Base-by-base conservation (phyloP, 441 rosid species). In the Pelargonium myrrhifolium region DNA sequence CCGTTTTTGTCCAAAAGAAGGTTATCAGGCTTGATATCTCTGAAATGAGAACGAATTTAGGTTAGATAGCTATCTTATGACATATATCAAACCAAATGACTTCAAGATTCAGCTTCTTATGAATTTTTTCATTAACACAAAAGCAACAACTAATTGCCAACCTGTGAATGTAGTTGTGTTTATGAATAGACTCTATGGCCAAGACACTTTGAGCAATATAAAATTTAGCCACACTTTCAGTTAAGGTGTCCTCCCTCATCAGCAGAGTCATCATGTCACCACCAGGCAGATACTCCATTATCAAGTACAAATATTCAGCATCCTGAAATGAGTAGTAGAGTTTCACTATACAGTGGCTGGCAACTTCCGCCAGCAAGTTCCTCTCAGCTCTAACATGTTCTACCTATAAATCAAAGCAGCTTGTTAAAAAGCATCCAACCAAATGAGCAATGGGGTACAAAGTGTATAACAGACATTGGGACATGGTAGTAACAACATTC, bases 341-440 rank as follows among this genome's bases (percentile, higher is more conserved):
- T 78, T 93, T 93, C 75, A 93, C 97, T 40, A 93, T 93, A 86
- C 82, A 93, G 74, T 89, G 97, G 81, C 98, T 87, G 39, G 87
- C 98, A 75, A 93, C 98, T 85, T 93, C 98, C 17, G 96, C 98
- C 79, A 93, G 86, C 76, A 93, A 81, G 80, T 93, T 87, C 80
- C 98, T 89, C 85, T 93, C 98, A 35, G 98, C 97, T 77, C 93
- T 85, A 72, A 90, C 98, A 85, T 93, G 98, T 83, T 93, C 98
- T 51, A 93, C 98, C 98, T 93, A 70, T 60, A 67, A 42, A 78
- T 70, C 22, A 68, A 21, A 67, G 67, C 62, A 70, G 65, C 20
- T 26, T 15, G 24, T 3, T 28, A 40, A 56, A 75, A 45, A 66
- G 42, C 28, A 21, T 10, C 4, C 6, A 58, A 56, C 21, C 31